phyloP scores from a whole-genome alignment of 495 filamentous ascomycete genomes.

The Baudoinia panamericana region DNA sequence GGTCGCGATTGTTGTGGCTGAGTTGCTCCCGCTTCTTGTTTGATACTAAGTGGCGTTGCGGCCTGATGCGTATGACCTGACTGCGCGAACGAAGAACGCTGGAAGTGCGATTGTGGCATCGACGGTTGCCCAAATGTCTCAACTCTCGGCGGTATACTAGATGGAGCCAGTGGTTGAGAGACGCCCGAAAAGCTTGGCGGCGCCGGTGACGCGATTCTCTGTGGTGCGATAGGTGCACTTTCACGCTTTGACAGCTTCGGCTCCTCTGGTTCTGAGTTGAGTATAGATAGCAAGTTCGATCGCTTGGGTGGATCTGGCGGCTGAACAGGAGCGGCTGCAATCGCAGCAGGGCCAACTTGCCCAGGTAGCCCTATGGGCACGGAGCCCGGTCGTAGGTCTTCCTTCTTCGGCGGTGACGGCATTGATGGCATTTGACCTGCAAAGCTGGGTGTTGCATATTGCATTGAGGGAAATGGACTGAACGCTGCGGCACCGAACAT shows the following conservation, averaged over 20 bases:
- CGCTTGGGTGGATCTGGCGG: slow-evolving; percentile 20
- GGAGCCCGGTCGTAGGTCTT: slow-evolving; percentile 10
- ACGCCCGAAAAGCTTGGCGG: background rate
- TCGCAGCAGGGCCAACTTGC: background rate
- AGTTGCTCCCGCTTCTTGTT: slow-evolving; percentile 5
- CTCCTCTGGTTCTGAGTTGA: slow-evolving; percentile 20
- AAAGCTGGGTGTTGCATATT: too few species aligned
- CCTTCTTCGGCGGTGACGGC: slow-evolving; percentile 10
- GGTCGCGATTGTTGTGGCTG: background rate
- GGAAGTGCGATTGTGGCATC: slow-evolving; percentile 11
- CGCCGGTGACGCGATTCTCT: slow-evolving; percentile 6
- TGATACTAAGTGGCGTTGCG: background rate
- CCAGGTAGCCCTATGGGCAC: slow-evolving; percentile 2
- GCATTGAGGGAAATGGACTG: background rate
- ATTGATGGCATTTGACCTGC: slow-evolving; percentile 9
- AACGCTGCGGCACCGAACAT: background rate
- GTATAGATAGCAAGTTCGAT: slow-evolving; percentile 18
- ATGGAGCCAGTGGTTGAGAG: background rate
- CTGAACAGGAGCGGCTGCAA: slow-evolving; percentile 4
- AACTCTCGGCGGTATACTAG: slow-evolving; percentile 1
- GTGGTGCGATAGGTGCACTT: background rate
- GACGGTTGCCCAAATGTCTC: slow-evolving; percentile 16
- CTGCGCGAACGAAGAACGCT: slow-evolving; percentile 5
- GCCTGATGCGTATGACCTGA: background rate
- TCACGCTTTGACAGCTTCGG: slow-evolving; percentile 14